phyloP scores from a whole-genome alignment of 2,329 filamentous ascomycete species.

The Emericellopsis cladophorae region DNA sequence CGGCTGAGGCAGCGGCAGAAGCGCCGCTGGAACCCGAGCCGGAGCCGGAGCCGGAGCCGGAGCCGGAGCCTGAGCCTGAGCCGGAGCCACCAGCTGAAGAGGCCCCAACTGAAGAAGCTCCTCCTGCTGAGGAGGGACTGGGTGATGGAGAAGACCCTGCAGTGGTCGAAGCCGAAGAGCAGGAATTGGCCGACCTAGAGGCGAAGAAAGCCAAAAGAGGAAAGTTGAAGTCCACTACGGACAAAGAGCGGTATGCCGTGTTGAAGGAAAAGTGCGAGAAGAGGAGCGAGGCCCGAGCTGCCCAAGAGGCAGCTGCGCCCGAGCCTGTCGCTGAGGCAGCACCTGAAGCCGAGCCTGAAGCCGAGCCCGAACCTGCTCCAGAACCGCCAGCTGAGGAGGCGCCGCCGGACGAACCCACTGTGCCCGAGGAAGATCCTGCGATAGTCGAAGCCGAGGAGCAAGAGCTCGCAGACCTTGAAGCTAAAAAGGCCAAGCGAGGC shows the following conservation, averaged over 20 bases:
- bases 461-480: constrained; percentile 12
- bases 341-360: constrained; percentile 12
- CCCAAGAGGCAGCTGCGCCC: constrained; percentile 17
- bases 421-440: constrained; percentile 4
- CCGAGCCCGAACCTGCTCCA: constrained; percentile 4
- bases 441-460: constrained; percentile 12
- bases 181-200: constrained; percentile 11
- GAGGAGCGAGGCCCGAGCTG: constrained; percentile 8
- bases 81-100: constrained; percentile 2
- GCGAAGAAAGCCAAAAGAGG: constrained; percentile 17
- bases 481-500: constrained; percentile 21
- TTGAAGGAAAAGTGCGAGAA: constrained; percentile 8
- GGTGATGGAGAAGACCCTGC: constrained; percentile 12
- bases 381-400: constrained; percentile 12
- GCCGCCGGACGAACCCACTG: constrained; percentile 14
- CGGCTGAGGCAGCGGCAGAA: neutral
- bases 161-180: constrained; percentile 9
- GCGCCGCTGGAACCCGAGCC: constrained; percentile 5
- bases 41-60: constrained; percentile 5
- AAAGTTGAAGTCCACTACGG: constrained; percentile 8
- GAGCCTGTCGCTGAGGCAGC: constrained; percentile 13
- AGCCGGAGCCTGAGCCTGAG: constrained; percentile 6
- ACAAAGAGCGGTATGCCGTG: constrained; percentile 13
- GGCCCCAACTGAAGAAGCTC: constrained; percentile 15
- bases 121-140: constrained; percentile 10